Evolutionary conservation across 2,329 filamentous ascomycete species (phyloP), one percentile per base, ranked within the genome.

Genomic region (Fusarium agapanthi): DNA sequence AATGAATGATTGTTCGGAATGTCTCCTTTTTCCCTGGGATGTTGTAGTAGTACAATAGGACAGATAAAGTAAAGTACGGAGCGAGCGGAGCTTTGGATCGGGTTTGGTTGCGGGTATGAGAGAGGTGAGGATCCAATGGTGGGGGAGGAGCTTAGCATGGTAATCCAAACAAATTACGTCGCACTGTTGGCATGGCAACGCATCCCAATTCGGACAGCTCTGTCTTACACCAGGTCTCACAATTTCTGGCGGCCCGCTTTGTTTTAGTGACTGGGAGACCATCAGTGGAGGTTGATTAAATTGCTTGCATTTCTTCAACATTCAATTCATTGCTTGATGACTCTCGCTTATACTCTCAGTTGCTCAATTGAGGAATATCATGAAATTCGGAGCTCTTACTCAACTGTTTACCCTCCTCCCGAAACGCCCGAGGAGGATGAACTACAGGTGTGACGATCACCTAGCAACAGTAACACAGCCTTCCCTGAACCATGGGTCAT

Each of bases 121-220:
- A 71, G 35, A 41, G 37, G 37, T 30, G 30, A 38, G 26, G 56
- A 53, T 59, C 34, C 43, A 66, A 50, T 69, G 70, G 70, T 69
- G 70, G 71, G 68, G 66, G 69, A 28, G 51, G 41, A 60, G 61
- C 51, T 62, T 51, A 58, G 56, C 32, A 62, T 57, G 50, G 59
- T 35, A 57, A 64, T 40, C 71, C 58, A 73, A 73, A 74, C 71
- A 73, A 72, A 73, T 72, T 74, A 73, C 70, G 67, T 73, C 41
- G 61, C n/a, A 34, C n/a, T 20, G 71, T 73, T 73, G 71, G 65
- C 71, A 60, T 55, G 26, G 47, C 71, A 73, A 73, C 71, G n/a
- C 11, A 10, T 14, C 35, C 18, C 14, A 40, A 62, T 55, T 48
- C 24, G 61, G 67, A 40, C 66, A 67, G 35, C 41, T 55, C 35